Percentiles rank a stretch among this genome's conserved stretches.
phyloP scores from a whole-genome alignment of 2,329 filamentous ascomycete species.

The Epichloe festucae region DNA sequence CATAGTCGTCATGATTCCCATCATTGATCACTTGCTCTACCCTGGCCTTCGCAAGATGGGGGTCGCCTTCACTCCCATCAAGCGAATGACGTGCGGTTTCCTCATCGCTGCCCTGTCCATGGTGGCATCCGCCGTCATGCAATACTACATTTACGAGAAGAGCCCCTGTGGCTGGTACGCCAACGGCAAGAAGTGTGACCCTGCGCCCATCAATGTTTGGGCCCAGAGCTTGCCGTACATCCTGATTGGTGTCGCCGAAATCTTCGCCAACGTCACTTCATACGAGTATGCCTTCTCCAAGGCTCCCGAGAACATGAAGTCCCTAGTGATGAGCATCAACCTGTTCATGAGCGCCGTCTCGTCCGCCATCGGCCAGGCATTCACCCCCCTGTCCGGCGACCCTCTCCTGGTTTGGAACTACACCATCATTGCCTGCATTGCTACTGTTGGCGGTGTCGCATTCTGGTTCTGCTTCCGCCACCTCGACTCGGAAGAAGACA shows the following conservation, averaged over 20 bases:
- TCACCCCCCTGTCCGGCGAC: conserved; percentile 49
- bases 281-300: conserved; percentile 70
- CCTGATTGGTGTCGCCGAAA: conserved; percentile 38
- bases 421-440: conserved; percentile 45
- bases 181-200: conserved; percentile 30
- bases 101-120: conserved; percentile 49
- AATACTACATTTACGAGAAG: conserved; percentile 50
- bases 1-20: conserved; percentile 61
- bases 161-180: conserved; percentile 48
- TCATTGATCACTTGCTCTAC: conserved; percentile 58
- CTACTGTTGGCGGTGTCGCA: conserved; percentile 44
- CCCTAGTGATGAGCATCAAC: conserved; percentile 56
- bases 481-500: conserved; percentile 56
- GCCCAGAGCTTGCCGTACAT: conserved; percentile 39
- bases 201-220: conserved; percentile 53
- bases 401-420: conserved; percentile 65
- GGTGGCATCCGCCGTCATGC: conserved; percentile 43
- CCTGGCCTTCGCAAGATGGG: conserved; percentile 50
- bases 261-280: conserved; percentile 43
- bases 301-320: conserved; percentile 69
- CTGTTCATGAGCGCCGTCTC: conserved; percentile 60
- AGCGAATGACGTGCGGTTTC: conserved; percentile 62
- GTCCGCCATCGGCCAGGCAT: conserved; percentile 56
- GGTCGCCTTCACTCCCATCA: conserved; percentile 61
- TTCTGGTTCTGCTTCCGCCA: conserved; percentile 59